Base-by-base conservation (phyloP, 2,329 filamentous ascomycete genomes). In the Diplodia intermedia region DNA sequence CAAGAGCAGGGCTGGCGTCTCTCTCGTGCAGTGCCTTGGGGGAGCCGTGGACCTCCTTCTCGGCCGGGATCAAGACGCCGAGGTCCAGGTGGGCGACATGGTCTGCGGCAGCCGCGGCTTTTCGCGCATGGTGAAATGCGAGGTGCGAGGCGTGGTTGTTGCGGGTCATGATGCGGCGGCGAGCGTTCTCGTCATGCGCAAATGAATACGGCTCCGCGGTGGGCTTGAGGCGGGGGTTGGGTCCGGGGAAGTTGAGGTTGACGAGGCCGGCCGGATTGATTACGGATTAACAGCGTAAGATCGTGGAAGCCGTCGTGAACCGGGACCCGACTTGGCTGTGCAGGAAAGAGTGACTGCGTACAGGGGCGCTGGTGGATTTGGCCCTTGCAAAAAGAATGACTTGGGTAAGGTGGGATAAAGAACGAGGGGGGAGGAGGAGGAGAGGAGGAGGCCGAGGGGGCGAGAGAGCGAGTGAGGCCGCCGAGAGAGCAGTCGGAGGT, bases 221-320 rank as follows among this genome's bases (percentile, higher is more conserved):
- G 61, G 40, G 60, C 63, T 26, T 60, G 54, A 38, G 60, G 47
- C 70, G 38, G 67, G 52, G 60, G 50, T 62, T 55, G 29, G 49
- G 31, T 20, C 60, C 55, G 67, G 69, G 31, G 47, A 65, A 55
- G 36, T 49, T 47, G 67, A 38, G 8, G 18, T 49, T 49, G 60
- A 18, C 8, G 40, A n/a, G 2, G 23, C 33, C 56, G 56, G 40
- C 26, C 36, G 60, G 33, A 49, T 36, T 47, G 67, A 70, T 72
- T 73, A 70, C 68, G 70, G 72, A 78, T 76, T 77, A 78, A 73
- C 75, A 75, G 72, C 74, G 75, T 77, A 70, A 76, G 71, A 71
- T 79, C 75, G 77, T 79, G 74, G 60, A 40, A 66, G 74, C 60
- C 50, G 66, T 63, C 49, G 60, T 63, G 57, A 55, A 29, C 49